Conservation (phyloP, 306 rosid species). For the Clitoria ternatea region DNA sequence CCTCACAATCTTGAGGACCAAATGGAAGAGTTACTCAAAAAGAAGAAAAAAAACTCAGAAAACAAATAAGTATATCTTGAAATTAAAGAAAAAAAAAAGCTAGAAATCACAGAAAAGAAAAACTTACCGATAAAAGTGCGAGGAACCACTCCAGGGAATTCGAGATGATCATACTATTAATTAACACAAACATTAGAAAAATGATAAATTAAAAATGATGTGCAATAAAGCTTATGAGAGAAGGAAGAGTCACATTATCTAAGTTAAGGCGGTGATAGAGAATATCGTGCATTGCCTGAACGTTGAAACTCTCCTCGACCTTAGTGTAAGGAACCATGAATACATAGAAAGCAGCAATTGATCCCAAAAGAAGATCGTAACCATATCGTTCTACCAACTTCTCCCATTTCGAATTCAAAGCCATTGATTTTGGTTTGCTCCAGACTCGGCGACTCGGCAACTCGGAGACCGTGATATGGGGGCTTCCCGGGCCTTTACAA, state of each 20-base stretch:
- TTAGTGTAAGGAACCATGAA: slow-evolving; percentile 75
- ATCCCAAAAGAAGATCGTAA: slow-evolving; percentile 66
- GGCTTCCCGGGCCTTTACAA: background rate
- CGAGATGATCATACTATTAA: slow-evolving; percentile 84
- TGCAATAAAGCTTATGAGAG: slow-evolving; percentile 2
- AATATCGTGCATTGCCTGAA: slow-evolving; percentile 93
- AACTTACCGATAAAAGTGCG: slow-evolving; percentile 78
- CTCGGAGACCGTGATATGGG: background rate
- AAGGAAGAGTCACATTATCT: slow-evolving; percentile 49
- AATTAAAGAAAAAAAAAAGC: background rate
- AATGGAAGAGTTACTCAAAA: too few species aligned
- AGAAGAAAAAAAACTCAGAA: too few species aligned
- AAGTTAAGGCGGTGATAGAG: slow-evolving; percentile 61
- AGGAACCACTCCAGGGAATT: slow-evolving; percentile 90
- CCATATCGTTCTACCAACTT: slow-evolving; percentile 47
- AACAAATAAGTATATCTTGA: background rate
- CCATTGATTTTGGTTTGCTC: slow-evolving; percentile 44
- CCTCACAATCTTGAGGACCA: too few species aligned
- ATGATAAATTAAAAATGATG: slow-evolving; percentile 4
- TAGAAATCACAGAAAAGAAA: background rate
- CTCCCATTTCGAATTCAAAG: slow-evolving; percentile 36
- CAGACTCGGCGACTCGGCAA: too few species aligned
- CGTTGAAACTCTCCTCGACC: slow-evolving; percentile 94
- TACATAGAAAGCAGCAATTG: slow-evolving; percentile 60
- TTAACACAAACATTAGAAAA: slow-evolving; percentile 4